A percentile compares a stretch with the other conserved stretches of the same genome.
phyloP scores from a whole-genome alignment of 805 yeast species.

The Jamesozyma piceae region DNA sequence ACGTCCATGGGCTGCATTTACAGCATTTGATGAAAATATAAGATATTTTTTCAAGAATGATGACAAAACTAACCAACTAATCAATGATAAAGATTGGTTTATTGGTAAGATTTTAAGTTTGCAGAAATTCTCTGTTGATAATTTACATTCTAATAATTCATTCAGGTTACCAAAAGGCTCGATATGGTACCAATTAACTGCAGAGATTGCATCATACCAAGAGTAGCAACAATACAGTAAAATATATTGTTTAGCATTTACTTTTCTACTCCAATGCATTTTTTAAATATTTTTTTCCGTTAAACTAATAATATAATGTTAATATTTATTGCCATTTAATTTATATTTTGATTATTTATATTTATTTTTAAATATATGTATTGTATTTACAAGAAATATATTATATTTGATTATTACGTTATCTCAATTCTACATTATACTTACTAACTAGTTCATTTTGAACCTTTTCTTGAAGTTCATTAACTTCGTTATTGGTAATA shows the following conservation, averaged over 20 bases:
- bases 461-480: slow-evolving; percentile 58
- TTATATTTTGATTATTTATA: not conserved
- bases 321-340: no score
- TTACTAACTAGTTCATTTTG: slow-evolving; percentile 43
- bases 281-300: no score
- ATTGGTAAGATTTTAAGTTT: slow-evolving; percentile 60
- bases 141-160: slow-evolving; percentile 42
- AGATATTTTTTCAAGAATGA: slow-evolving; percentile 61
- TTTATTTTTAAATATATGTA: not conserved
- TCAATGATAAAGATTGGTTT: slow-evolving; percentile 61
- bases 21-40: slow-evolving; percentile 64
- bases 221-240: not conserved
- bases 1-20: slow-evolving; percentile 91
- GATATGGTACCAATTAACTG: slow-evolving; percentile 56
- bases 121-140: slow-evolving; percentile 44
- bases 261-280: no score
- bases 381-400: slow-evolving; percentile 1
- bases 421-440: slow-evolving; percentile 52
- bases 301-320: no score
- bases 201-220: slow-evolving; percentile 24
- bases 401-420: slow-evolving; percentile 5
- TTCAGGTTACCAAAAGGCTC: slow-evolving; percentile 54
- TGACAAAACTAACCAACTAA: not conserved
- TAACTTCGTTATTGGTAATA: slow-evolving; percentile 77
- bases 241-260: no score